A percentile compares a stretch with the other conserved stretches of the same genome.
phyloP scores from a whole-genome alignment of 768 basidiomycete genomes.

The Naganishia kalamii region DNA sequence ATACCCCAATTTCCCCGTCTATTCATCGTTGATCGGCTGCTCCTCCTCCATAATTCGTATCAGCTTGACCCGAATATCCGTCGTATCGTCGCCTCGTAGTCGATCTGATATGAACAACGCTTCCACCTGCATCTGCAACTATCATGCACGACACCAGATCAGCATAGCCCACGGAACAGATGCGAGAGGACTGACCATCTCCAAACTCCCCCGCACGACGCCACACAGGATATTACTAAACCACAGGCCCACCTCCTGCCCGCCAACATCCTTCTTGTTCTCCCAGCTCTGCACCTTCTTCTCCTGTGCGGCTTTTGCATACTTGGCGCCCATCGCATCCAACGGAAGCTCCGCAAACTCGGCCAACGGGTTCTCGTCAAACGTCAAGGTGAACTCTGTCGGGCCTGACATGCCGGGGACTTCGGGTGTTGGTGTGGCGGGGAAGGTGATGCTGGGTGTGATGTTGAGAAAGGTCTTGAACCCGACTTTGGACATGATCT shows the following conservation, averaged over 20 bases:
- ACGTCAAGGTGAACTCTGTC: conserved; percentile 64
- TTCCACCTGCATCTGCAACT: conserved; percentile 96
- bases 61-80: conserved; percentile 84
- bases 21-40: conserved; percentile 86
- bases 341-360: conserved; percentile 97
- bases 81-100: conserved; percentile 84
- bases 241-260: conserved; percentile 77
- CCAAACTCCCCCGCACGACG: conserved; percentile 81
- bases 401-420: conserved; percentile 40
- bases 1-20: background rate
- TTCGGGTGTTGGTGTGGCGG: conserved; percentile 47
- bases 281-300: background rate
- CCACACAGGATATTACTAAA: conserved; percentile 95
- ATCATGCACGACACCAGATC: background rate
- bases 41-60: conserved; percentile 93
- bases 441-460: conserved; percentile 72
- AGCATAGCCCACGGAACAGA: background rate
- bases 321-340: conserved; percentile 56
- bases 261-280: conserved; percentile 2
- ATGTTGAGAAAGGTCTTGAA: conserved; percentile 97
- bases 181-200: conserved; percentile 64
- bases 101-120: conserved; percentile 82
- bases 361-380: conserved; percentile 93
- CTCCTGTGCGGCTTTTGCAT: conserved; percentile 3
- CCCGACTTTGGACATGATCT: conserved; percentile 93